A percentile compares a stretch with the other conserved stretches of the same genome.
These are phyloP conservation scores for Neurospora hispaniola DNA, from an alignment of 495 filamentous ascomycete species.

Conservation along the genomic window DNA sequence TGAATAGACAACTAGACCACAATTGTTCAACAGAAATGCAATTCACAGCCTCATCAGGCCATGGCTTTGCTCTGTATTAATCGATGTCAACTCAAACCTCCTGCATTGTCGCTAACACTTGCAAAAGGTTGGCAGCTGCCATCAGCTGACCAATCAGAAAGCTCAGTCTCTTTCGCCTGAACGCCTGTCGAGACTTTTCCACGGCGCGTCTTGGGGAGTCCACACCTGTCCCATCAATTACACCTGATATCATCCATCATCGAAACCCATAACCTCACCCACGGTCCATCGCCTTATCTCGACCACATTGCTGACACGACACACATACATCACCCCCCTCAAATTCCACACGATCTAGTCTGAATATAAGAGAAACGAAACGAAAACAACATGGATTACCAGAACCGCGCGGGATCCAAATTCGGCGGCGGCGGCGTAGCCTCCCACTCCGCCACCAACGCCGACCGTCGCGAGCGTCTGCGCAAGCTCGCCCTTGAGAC, in stretches of 20 bases:
- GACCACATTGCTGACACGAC: neutral
- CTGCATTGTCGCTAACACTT: neutral
- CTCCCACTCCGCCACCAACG: slow-evolving; percentile 85
- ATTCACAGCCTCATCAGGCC: neutral
- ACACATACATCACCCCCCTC: neutral
- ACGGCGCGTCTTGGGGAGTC: neutral
- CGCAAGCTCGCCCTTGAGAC: slow-evolving; percentile 97
- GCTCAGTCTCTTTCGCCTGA: neutral
- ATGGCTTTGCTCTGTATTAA: no score
- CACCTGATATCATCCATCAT: neutral
- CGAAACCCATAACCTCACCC: neutral
- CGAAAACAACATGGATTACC: slow-evolving; percentile 41
- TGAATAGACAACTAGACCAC: neutral
- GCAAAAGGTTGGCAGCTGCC: neutral
- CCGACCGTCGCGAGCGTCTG: slow-evolving; percentile 91
- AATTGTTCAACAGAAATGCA: neutral
- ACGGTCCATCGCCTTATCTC: neutral
- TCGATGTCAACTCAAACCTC: no score
- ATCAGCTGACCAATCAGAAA: neutral
- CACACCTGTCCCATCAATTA: neutral
- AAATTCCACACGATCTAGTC: neutral
- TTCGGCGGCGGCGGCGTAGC: slow-evolving; percentile 97
- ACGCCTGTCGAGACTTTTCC: neutral
- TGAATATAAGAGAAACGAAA: neutral
- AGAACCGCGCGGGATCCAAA: slow-evolving; percentile 96